Percentiles rank a stretch among this genome's conserved stretches.
Evolutionary conservation across 2,329 filamentous ascomycete genomes (phyloP).

Genomic region (Penicillium rolfsii): DNA sequence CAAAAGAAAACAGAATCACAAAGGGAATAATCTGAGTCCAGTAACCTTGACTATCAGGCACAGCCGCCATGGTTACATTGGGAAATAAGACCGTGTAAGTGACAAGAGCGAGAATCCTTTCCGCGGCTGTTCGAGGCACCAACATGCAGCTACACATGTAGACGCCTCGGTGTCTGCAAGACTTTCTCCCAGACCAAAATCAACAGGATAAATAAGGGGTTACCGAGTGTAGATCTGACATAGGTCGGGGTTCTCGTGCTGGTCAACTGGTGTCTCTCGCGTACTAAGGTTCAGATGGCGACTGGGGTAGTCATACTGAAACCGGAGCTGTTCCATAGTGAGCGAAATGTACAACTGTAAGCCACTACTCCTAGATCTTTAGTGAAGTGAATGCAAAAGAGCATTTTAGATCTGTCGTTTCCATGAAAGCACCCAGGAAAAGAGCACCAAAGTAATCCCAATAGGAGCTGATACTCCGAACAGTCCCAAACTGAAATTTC

Average conservation of each 20-base stretch:
- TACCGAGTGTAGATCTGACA: conserved; percentile 46
- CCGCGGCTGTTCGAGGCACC: conserved; percentile 52
- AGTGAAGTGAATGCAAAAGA: conserved; percentile 47
- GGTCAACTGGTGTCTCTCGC: conserved; percentile 38
- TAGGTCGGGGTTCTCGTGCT: conserved; percentile 46
- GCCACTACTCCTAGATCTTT: too few relatives aligned
- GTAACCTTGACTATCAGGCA: conserved; percentile 51
- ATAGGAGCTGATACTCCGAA: conserved; percentile 55
- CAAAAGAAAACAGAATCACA: conserved; percentile 42
- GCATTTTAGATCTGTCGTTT: conserved; percentile 46
- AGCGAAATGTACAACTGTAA: background rate
- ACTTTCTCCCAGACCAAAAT: conserved; percentile 58
- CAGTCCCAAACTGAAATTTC: conserved; percentile 52
- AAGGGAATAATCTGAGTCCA: conserved; percentile 50
- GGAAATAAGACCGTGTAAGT: conserved; percentile 35
- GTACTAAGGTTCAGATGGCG: conserved; percentile 34
- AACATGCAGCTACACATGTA: conserved; percentile 50
- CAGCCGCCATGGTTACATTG: conserved; percentile 48
- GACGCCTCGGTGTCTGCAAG: conserved; percentile 26
- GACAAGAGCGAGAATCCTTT: conserved; percentile 55
- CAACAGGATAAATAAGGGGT: conserved; percentile 51
- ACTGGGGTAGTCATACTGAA: conserved; percentile 31
- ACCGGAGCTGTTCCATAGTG: conserved; percentile 22
- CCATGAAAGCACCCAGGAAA: conserved; percentile 48
- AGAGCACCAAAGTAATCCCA: conserved; percentile 50